A percentile compares a stretch with the other conserved stretches of the same genome.
These are phyloP conservation scores for Aspergillus sp. DNA, from an alignment of 2,329 filamentous ascomycete species.

Conservation along the genomic window DNA sequence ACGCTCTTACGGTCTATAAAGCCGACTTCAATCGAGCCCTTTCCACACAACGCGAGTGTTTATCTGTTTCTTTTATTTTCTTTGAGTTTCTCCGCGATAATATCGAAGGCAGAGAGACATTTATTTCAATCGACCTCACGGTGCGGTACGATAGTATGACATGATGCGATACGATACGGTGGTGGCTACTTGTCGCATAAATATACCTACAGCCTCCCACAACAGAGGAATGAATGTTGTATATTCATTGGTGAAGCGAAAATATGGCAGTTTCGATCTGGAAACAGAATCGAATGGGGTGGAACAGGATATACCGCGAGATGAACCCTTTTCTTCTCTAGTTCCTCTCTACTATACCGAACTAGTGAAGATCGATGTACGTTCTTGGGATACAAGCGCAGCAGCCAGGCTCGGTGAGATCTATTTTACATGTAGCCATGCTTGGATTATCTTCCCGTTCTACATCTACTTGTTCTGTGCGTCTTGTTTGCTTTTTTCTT, in stretches of 20 bases:
- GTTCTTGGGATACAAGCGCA: slow-evolving; percentile 5
- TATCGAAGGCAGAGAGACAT: background rate
- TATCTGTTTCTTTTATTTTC: slow-evolving; percentile 4
- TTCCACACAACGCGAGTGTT: background rate
- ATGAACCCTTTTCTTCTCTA: background rate
- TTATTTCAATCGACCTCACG: background rate
- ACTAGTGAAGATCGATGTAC: background rate
- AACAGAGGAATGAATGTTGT: slow-evolving; percentile 5
- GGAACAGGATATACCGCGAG: background rate
- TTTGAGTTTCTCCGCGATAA: background rate
- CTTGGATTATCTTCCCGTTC: slow-evolving; percentile 5
- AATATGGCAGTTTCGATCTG: background rate
- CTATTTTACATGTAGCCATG: background rate
- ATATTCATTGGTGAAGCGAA: slow-evolving; percentile 7
- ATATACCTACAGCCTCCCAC: slow-evolving; percentile 7
- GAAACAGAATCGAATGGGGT: background rate
- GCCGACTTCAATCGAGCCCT: background rate
- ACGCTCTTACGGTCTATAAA: background rate
- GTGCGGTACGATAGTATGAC: background rate
- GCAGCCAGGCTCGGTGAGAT: background rate
- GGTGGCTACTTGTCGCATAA: slow-evolving; percentile 7
- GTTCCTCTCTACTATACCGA: background rate
- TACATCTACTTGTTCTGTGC: slow-evolving; percentile 2
- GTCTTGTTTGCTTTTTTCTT: slow-evolving; percentile 2
- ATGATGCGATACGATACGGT: slow-evolving; percentile 6